Percentiles rank a stretch among this genome's conserved stretches.
Conservation (phyloP, 495 filamentous ascomycete species). For the Cercophora sp. region DNA sequence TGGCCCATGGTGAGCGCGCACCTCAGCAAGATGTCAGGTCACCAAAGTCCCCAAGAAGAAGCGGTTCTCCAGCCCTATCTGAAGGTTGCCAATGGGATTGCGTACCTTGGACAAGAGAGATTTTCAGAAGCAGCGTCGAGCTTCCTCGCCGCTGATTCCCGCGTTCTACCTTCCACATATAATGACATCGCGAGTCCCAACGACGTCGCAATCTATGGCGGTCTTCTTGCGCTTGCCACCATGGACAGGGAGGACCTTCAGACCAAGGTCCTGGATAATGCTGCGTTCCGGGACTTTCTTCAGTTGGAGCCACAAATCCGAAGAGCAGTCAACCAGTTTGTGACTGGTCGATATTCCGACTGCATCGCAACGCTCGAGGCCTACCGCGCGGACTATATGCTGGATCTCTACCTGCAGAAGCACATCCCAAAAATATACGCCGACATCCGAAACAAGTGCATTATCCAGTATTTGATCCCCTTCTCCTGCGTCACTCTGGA, state of each 20-base stretch:
- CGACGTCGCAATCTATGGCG: conserved; percentile 89
- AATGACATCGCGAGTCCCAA: conserved; percentile 75
- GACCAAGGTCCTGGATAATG: conserved; percentile 69
- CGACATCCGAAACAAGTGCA: conserved; percentile 79
- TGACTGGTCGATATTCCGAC: conserved; percentile 77
- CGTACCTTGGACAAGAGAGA: conserved; percentile 59
- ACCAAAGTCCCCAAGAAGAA: conserved; percentile 54
- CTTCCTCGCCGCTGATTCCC: conserved; percentile 60
- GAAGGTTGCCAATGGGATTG: conserved; percentile 63
- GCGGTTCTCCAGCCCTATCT: conserved; percentile 59
- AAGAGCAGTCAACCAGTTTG: conserved; percentile 82
- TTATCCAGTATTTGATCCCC: conserved; percentile 82
- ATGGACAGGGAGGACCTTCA: conserved; percentile 80
- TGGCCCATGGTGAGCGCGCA: conserved; percentile 58
- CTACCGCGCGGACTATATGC: conserved; percentile 78
- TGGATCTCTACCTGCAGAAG: conserved; percentile 81
- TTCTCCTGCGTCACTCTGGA: conserved; percentile 71
- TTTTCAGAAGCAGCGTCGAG: conserved; percentile 68
- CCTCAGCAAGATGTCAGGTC: conserved; percentile 59
- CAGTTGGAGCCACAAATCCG: conserved; percentile 94
- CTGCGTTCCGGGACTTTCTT: conserved; percentile 76
- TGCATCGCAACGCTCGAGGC: conserved; percentile 79
- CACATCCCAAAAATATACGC: conserved; percentile 68
- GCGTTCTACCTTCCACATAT: conserved; percentile 52
- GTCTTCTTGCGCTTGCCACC: conserved; percentile 82